Evolutionary conservation across 495 filamentous ascomycete genomes (phyloP).

Genomic region (Pseudomonodictys pantanalensis): DNA sequence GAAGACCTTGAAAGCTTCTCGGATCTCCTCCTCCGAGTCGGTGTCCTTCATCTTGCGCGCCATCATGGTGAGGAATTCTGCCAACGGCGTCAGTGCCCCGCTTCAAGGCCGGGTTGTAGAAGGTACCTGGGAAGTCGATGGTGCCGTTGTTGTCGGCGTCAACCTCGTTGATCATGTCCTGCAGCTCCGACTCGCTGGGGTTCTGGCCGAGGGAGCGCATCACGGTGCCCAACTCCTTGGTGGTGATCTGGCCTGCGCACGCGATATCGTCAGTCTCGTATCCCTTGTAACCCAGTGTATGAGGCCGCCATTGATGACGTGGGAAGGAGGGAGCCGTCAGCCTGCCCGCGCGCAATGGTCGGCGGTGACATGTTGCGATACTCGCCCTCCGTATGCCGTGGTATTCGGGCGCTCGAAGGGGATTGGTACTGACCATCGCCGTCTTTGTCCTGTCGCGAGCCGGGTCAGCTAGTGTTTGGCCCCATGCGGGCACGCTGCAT

Average conservation of each 20-base stretch:
- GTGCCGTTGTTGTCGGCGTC: constrained; percentile 99
- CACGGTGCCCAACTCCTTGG: constrained; percentile 97
- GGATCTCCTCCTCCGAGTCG: constrained; percentile 98
- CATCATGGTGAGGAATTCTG: constrained; percentile 99
- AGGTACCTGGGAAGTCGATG: constrained; percentile 93
- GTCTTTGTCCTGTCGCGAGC: constrained; percentile 81
- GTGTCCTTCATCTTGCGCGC: constrained; percentile 99
- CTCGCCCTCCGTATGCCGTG: neutral
- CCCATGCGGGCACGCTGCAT: neutral
- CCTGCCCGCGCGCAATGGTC: too few relatives aligned
- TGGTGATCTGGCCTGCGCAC: constrained; percentile 91
- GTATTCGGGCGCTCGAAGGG: neutral
- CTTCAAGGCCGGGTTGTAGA: neutral
- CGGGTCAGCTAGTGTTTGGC: constrained; percentile 24
- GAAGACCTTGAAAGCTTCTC: constrained; percentile 93
- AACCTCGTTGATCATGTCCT: constrained; percentile 99
- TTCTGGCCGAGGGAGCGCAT: constrained; percentile 99
- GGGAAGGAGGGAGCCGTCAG: neutral
- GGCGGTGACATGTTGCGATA: neutral
- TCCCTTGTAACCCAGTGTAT: neutral
- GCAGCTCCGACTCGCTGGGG: constrained; percentile 95
- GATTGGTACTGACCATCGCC: constrained; percentile 89
- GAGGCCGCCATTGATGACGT: neutral
- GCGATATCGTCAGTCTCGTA: neutral
- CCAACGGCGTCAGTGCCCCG: constrained; percentile 2